Base-by-base conservation (phyloP, 495 filamentous ascomycete species). In the Penicillium lividum region DNA sequence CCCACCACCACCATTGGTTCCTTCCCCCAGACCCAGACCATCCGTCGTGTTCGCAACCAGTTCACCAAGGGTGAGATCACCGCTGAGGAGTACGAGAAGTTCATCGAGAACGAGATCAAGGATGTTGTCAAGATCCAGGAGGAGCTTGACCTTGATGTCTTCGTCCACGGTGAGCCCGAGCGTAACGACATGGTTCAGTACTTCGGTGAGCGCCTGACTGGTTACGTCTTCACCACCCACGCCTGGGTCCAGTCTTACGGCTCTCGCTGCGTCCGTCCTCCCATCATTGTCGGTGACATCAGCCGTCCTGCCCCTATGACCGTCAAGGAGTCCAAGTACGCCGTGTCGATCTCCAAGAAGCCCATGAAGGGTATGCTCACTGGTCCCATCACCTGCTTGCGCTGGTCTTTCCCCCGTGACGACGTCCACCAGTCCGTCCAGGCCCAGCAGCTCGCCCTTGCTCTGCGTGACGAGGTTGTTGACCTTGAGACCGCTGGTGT, bases 331-430 rank as follows among this genome's bases (percentile, higher is more conserved):
- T 96, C 92, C 73, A 94, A 98, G 83, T 98, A 96, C 75, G 94
- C 94, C 63, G 92, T 89, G 56, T 92, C 90, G 42, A 86, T 97
- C 79, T 91, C 93, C 73, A 93, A 89, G 81, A 97, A 97, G 85
- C 93, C 94, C 75, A 98, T 94, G 91, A 98, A 98, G 89, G 94
- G 94, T 76, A 98, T 98, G 94, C 88, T 98, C 73, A 98, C 94
- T 76, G 94, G 94, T 50, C 94, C 94, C 59, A 94, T 98, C 80
- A 98, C 94, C 72, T 98, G 94, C 77, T 81, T 98, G 66, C 89
- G 94, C 68, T 98, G 94, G 94, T 98, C 94, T 51, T 98, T 97
- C 90, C 94, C 94, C 70, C 94, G 94, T 88, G 91, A 96, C 70
- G 94, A 98, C 70, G 89, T 98, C 58, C 94, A 98, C 83, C 94